Evolutionary conservation across 805 yeast genomes (phyloP).

Genomic region (Myxozyma neglecta): DNA sequence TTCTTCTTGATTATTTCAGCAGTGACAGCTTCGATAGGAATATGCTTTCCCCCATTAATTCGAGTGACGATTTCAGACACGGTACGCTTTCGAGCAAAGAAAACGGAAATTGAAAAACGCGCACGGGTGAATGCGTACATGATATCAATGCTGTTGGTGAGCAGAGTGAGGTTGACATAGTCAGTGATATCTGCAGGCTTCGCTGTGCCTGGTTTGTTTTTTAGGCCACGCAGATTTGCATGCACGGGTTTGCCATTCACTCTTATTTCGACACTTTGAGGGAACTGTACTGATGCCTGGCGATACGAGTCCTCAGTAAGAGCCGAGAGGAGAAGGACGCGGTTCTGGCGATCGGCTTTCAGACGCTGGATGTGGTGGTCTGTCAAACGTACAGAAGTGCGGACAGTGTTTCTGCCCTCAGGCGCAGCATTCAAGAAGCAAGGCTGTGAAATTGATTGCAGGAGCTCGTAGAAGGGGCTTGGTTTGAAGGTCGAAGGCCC

Average conservation of each 20-base stretch:
- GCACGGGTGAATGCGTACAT: slow-evolving; percentile 59
- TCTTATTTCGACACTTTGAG: slow-evolving; percentile 66
- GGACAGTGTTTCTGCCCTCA: slow-evolving; percentile 9
- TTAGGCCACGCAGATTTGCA: slow-evolving; percentile 69
- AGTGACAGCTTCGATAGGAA: slow-evolving; percentile 53
- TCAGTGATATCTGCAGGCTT: slow-evolving; percentile 77
- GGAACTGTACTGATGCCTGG: slow-evolving; percentile 54
- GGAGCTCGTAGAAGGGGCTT: slow-evolving; percentile 37
- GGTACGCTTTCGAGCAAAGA: slow-evolving; percentile 54
- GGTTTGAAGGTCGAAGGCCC: slow-evolving; percentile 24
- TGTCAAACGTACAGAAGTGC: slow-evolving; percentile 45
- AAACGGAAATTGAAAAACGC: slow-evolving; percentile 55
- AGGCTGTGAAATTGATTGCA: slow-evolving; percentile 28
- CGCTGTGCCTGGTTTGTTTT: slow-evolving; percentile 74
- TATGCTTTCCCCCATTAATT: slow-evolving; percentile 51
- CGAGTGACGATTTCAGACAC: slow-evolving; percentile 46
- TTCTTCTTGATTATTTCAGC: slow-evolving; percentile 42
- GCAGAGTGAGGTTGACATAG: slow-evolving; percentile 36
- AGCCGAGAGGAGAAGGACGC: slow-evolving; percentile 56
- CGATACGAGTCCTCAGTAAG: slow-evolving; percentile 24
- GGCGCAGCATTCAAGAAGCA: slow-evolving; percentile 14
- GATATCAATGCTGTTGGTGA: slow-evolving; percentile 50
- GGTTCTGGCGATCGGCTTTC: slow-evolving; percentile 36
- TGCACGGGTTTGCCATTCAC: slow-evolving; percentile 55
- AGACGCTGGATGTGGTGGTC: slow-evolving; percentile 47